Evolutionary conservation across 2,329 filamentous ascomycete species (phyloP), one percentile per base, ranked within the genome.

Genomic region (Calonectria pteridis): DNA sequence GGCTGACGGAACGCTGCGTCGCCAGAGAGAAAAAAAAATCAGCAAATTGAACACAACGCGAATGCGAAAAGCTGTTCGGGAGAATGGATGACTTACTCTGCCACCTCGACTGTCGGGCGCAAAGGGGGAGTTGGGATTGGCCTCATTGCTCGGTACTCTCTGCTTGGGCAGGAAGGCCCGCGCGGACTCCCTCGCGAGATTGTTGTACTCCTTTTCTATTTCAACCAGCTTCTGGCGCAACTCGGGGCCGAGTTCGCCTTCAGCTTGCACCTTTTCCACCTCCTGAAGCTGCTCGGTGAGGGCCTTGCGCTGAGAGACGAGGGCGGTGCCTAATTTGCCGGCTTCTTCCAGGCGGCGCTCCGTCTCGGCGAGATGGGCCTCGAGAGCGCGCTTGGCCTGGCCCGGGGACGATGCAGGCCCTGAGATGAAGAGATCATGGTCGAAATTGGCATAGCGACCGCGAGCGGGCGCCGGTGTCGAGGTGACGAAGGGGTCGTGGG

Each of bases 181-280:
- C 53, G 96, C 95, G 62, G 94, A 97, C 83, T 98, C 96, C 75
- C 94, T 91, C 16, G 96, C 95, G 59, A 98, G 93, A 82, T 98
- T 96, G 83, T 98, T 96, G 86, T 97, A 98, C 81, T 99, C 97
- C 84, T 92, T 94, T 84, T 99, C 97, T 73, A 99, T 92, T 76
- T 98, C 95, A 18, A 92, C 89, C 67, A 99, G 89, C 85, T 94
- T 95, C 80, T 93, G 91, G 73, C 94, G 94, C 80, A 99, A 87
- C 77, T 98, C 96, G 4, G 94, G 92, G 0, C 93, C 93, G 66
- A 98, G 91, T 75, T 98, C 94, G 29, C 91, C 91, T 78, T 97
- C 94, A 55, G 91, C 88, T 80, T 95, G 89, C 73, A 94, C 88
- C 81, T 93, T 91, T 79, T 98, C 94, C 4, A 99, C 93, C 81